Conservation (phyloP, 495 filamentous ascomycete species). For the Xylaria bambusicola region DNA sequence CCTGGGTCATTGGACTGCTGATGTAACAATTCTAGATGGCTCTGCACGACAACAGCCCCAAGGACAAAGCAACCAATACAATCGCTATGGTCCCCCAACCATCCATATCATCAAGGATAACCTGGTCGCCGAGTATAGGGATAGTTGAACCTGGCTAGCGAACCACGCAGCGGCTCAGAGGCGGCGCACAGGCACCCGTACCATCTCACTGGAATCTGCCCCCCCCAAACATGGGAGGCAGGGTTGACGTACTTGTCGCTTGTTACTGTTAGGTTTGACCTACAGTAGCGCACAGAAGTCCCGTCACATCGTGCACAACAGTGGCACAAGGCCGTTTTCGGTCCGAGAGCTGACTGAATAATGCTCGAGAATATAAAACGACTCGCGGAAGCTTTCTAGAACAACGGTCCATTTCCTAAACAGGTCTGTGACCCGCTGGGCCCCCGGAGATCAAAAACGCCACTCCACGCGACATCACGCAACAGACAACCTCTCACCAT, state of each 20-base stretch:
- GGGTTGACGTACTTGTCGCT: no score
- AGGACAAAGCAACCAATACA: not conserved
- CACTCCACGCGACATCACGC: not conserved
- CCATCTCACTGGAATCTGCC: conserved; percentile 10
- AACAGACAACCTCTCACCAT: not conserved
- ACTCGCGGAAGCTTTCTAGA: conserved; percentile 12
- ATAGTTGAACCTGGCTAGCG: not conserved
- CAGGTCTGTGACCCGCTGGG: conserved; percentile 8
- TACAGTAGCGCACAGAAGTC: not conserved
- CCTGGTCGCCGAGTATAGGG: no score
- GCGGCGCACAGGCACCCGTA: not conserved
- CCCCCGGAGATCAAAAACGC: not conserved
- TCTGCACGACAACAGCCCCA: not conserved
- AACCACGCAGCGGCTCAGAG: not conserved
- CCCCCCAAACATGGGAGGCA: not conserved
- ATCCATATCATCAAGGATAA: no score
- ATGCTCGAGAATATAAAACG: no score
- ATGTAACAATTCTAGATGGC: conserved; percentile 2
- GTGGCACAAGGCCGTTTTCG: not conserved
- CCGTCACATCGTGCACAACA: not conserved
- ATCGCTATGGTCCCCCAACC: no score
- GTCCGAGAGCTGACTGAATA: conserved; percentile 3
- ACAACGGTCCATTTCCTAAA: conserved; percentile 3
- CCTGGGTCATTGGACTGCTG: not conserved
- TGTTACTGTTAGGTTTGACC: no score